Evolutionary conservation across 208 protist genomes (phyloP), one percentile per base, ranked within the genome.

Genomic region (Acanthamoeba lenticulata): DNA sequence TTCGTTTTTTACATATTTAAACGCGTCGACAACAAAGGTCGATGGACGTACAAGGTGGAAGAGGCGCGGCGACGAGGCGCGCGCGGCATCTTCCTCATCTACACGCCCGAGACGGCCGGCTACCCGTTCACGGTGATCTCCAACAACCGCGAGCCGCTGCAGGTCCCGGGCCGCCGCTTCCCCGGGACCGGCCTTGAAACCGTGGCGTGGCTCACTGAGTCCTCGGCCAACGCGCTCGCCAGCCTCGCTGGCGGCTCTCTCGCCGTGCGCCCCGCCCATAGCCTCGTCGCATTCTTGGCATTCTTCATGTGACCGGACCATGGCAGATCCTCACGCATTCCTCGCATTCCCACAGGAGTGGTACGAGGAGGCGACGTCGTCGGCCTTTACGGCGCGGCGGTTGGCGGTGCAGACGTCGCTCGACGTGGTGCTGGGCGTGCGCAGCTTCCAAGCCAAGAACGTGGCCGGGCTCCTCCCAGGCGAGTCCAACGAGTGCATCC

Each of bases 41-140:
- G 74, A 83, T 83, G 74, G 74, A 83, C 74, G 27, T 83, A 83
- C 42, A 83, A 83, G 74, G 74, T 83, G 29, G 74, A 83, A n/a
- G 74, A 83, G 42, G 74, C 38, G 21, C 7, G 74, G n/a, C 40
- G 74, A 44, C 27, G 74, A 44, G 74, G 74, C 29, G 74, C 74
- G 11, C 74, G 74, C 45, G 74, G 74, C 74, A 83, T 83, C 42
- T 83, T 83, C 27, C 74, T 83, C 40, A 83, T 83, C 42, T 83
- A 83, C 42, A 83, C 74, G 29, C 74, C 74, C 27, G 74, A 44
- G 15, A 83, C 74, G 27, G 74, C 74, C 74, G 74, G 74, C 42
- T 83, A 83, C 34, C 74, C 74, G 9, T 83, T 83, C 74, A 55
- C 74, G 74, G 74, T 83, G 17, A 83, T 83, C 42, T 83, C 74